Conservation (phyloP, 2,329 filamentous ascomycete species). For the Teratosphaeria gauchensis region DNA sequence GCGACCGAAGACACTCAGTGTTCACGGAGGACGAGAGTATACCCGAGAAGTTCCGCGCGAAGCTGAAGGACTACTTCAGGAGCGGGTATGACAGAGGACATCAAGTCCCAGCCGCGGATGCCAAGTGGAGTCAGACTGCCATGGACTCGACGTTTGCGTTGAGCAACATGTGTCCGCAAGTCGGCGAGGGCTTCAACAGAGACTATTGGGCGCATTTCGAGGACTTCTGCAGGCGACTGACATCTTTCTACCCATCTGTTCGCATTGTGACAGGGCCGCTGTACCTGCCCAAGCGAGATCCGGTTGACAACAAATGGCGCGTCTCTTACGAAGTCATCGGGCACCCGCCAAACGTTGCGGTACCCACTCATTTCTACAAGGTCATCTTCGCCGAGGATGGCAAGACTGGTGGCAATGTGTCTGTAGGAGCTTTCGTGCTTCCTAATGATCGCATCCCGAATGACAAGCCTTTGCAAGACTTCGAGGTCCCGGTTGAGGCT, state of each 20-base stretch:
- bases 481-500: conserved; percentile 88
- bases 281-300: conserved; percentile 78
- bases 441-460: conserved; percentile 87
- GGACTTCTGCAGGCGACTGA: conserved; percentile 85
- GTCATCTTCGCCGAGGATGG: conserved; percentile 94
- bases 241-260: conserved; percentile 71
- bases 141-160: conserved; percentile 95
- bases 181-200: conserved; percentile 94
- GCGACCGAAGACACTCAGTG: conserved; percentile 70
- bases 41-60: conserved; percentile 78
- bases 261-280: conserved; percentile 87
- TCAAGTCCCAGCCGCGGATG: conserved; percentile 92
- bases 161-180: conserved; percentile 96
- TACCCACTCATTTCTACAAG: conserved; percentile 99
- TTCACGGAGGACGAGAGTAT: conserved; percentile 76
- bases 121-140: conserved; percentile 85
- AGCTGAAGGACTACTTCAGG: conserved; percentile 87
- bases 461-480: conserved; percentile 75
- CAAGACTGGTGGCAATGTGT: conserved; percentile 57
- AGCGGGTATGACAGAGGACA: conserved; percentile 93
- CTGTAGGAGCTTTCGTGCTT: conserved; percentile 86
- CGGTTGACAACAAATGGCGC: conserved; percentile 83
- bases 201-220: conserved; percentile 99
- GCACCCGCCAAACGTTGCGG: conserved; percentile 82
- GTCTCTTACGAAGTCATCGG: conserved; percentile 95